A percentile compares a stretch with the other conserved stretches of the same genome.
Conservation (phyloP, 139 green algal species). For the Nannochloris sp. region DNA sequence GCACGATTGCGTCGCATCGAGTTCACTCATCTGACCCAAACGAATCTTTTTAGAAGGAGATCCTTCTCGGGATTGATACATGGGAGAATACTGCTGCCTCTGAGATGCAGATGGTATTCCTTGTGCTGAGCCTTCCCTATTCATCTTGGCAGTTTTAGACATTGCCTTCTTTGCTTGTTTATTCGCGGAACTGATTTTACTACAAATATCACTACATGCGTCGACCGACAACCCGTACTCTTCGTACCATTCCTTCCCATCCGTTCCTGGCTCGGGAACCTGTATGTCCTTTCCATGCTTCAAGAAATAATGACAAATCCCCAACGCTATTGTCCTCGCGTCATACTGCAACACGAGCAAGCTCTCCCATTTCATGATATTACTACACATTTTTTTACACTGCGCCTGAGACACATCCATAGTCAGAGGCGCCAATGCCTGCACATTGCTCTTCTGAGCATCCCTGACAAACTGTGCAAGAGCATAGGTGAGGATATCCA, state of each 20-base stretch:
- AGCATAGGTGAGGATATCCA: constrained; percentile 13
- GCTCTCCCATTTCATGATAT: constrained; percentile 17
- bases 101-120: no score
- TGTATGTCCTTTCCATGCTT: constrained; percentile 7
- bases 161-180: background rate
- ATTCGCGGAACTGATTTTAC: background rate
- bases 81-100: no score
- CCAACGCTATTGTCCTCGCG: constrained; percentile 11
- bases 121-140: no score
- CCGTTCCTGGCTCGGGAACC: background rate
- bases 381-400: constrained; percentile 6
- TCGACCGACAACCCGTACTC: constrained; percentile 16
- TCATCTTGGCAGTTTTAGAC: background rate
- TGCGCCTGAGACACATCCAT: background rate
- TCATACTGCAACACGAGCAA: constrained; percentile 18
- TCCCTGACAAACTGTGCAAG: background rate
- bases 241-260: constrained; percentile 19
- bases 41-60: no score
- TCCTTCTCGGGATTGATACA: no score
- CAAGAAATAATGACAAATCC: constrained; percentile 18
- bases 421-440: background rate
- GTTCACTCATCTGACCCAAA: no score
- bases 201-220: background rate
- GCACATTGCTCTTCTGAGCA: background rate
- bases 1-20: no score